Conservation (phyloP, 2,329 filamentous ascomycete genomes). For the Trichoderma sp. region DNA sequence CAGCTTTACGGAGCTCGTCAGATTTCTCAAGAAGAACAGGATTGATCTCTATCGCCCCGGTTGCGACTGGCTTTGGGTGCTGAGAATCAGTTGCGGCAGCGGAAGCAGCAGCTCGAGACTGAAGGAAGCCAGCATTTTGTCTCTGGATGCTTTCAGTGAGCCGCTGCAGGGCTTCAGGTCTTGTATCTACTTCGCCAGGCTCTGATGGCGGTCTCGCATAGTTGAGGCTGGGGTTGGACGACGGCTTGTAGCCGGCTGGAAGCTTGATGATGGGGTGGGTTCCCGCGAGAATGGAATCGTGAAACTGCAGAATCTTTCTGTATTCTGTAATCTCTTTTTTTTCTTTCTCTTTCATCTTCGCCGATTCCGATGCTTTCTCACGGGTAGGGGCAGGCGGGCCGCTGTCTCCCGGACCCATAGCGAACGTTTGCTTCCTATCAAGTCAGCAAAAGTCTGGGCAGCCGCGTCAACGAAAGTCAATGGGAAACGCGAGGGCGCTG, state of each 20-base stretch:
- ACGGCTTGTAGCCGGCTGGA: constrained; percentile 39
- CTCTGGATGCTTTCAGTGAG: background rate
- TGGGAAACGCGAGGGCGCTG: background rate
- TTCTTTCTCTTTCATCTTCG: constrained; percentile 43
- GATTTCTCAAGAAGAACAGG: constrained; percentile 84
- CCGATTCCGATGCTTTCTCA: constrained; percentile 23
- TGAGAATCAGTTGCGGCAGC: background rate
- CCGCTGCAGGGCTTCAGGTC: background rate
- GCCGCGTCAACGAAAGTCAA: constrained; percentile 1
- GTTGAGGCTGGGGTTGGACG: constrained; percentile 19
- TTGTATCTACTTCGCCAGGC: constrained; percentile 21
- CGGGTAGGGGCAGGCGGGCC: constrained; percentile 21
- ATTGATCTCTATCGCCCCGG: constrained; percentile 66
- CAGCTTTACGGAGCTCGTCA: constrained; percentile 76
- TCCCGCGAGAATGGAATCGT: constrained; percentile 76
- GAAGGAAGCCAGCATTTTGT: background rate
- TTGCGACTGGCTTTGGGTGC: constrained; percentile 20
- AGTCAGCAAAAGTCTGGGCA: background rate
- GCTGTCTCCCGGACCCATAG: constrained; percentile 30
- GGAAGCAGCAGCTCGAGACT: background rate
- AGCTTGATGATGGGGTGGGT: constrained; percentile 63
- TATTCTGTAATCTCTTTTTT: constrained; percentile 64
- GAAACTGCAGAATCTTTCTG: constrained; percentile 75
- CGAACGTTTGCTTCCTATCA: background rate
- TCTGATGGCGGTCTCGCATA: constrained; percentile 13